phyloP scores from a whole-genome alignment of 768 basidiomycete genomes.

The Thelephora aurantiotincta region DNA sequence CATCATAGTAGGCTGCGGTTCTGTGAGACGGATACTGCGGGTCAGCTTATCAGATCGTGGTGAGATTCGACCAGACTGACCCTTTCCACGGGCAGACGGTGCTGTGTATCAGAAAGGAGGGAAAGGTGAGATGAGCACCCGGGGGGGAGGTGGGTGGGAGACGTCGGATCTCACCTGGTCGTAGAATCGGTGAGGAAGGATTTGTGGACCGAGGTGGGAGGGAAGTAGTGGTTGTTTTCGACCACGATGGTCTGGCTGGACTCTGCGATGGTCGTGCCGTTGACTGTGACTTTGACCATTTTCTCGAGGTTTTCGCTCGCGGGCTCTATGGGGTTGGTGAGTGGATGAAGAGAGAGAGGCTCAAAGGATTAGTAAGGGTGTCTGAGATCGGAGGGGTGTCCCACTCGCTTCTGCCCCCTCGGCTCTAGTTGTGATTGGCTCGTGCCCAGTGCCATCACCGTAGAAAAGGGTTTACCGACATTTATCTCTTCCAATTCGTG shows the following conservation, averaged over 20 bases:
- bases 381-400: no score
- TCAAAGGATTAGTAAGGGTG: no score
- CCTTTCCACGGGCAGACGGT: slow-evolving; percentile 62
- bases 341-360: background rate
- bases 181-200: slow-evolving; percentile 33
- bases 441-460: no score
- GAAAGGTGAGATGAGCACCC: slow-evolving; percentile 2
- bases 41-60: background rate
- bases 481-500: no score
- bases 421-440: no score
- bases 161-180: slow-evolving; percentile 27
- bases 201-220: slow-evolving; percentile 35
- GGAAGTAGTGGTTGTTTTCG: slow-evolving; percentile 67
- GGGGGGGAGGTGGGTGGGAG: background rate
- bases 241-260: slow-evolving; percentile 38
- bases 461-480: no score
- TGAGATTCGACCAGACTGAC: slow-evolving; percentile 19
- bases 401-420: no score
- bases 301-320: background rate
- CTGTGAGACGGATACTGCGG: slow-evolving; percentile 18
- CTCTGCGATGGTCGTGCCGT: slow-evolving; percentile 43
- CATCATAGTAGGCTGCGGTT: slow-evolving; percentile 53
- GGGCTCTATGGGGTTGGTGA: background rate
- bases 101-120: slow-evolving; percentile 15
- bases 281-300: slow-evolving; percentile 37